Evolutionary conservation across 2,329 filamentous ascomycete species (phyloP).

Genomic region (Trichoderma atrobrunneum): DNA sequence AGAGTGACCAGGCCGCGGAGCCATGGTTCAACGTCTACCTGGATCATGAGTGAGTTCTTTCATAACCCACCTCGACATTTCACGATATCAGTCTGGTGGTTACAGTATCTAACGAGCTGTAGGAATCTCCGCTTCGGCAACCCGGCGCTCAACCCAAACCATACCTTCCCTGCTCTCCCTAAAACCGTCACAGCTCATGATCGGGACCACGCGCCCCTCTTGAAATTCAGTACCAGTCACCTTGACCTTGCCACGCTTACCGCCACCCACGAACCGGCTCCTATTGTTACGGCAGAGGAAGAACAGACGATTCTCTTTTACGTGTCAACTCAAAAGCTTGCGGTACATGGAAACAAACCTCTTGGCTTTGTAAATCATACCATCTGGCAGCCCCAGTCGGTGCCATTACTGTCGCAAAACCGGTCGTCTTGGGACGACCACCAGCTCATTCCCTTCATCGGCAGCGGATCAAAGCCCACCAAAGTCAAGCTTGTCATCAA

Average conservation of each 20-base stretch:
- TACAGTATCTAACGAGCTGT: not conserved
- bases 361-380: slow-evolving; percentile 30
- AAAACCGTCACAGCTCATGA: slow-evolving; percentile 14
- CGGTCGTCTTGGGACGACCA: slow-evolving; percentile 25
- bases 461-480: slow-evolving; percentile 13
- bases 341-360: slow-evolving; percentile 25
- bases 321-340: slow-evolving; percentile 26
- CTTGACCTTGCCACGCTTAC: slow-evolving; percentile 17
- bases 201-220: not conserved
- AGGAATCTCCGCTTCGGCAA: slow-evolving; percentile 28
- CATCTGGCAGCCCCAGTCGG: slow-evolving; percentile 25
- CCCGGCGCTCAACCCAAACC: slow-evolving; percentile 23
- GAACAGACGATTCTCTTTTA: slow-evolving; percentile 27
- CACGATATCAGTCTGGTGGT: no score
- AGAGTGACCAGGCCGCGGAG: not conserved
- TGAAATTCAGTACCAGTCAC: slow-evolving; percentile 5
- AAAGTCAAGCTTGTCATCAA: slow-evolving; percentile 32
- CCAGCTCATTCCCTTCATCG: slow-evolving; percentile 26
- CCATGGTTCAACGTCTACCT: slow-evolving; percentile 26
- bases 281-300: slow-evolving; percentile 10
- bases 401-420: slow-evolving; percentile 23
- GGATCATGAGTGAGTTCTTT: slow-evolving; percentile 27
- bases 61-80: not conserved
- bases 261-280: not conserved
- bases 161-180: slow-evolving; percentile 22